phyloP scores from a whole-genome alignment of 2,329 filamentous ascomycete species.

The Clonostachys byssicola region DNA sequence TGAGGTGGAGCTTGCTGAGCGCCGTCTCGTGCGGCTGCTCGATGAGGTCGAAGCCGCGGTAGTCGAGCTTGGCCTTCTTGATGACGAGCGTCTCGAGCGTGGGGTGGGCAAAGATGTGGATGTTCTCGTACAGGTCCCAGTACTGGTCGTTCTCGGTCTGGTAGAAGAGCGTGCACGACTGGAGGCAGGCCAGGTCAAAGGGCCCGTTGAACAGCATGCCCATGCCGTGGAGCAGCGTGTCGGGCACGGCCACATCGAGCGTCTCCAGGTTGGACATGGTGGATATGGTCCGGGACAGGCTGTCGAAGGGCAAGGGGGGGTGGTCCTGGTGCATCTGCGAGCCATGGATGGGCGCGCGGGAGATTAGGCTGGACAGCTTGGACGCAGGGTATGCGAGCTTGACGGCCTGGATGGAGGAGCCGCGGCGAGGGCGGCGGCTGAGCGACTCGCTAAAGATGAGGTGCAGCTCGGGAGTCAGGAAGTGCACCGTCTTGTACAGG shows the following conservation, averaged over 20 bases:
- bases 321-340: conserved; percentile 15
- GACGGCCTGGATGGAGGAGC: conserved; percentile 39
- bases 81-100: conserved; percentile 40
- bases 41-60: conserved; percentile 40
- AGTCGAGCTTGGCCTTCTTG: conserved; percentile 36
- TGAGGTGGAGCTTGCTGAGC: conserved; percentile 34
- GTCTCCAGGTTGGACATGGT: conserved; percentile 45
- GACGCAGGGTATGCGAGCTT: conserved; percentile 38
- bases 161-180: conserved; percentile 41
- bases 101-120: conserved; percentile 45
- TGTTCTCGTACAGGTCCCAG: conserved; percentile 47
- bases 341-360: conserved; percentile 26
- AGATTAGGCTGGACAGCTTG: conserved; percentile 34
- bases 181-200: conserved; percentile 43
- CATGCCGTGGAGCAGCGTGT: conserved; percentile 36
- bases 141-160: conserved; percentile 36
- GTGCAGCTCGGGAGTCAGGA: conserved; percentile 40
- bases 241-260: conserved; percentile 39
- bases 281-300: conserved; percentile 38
- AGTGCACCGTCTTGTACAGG: conserved; percentile 40
- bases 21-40: conserved; percentile 42
- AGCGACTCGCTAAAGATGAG: conserved; percentile 43
- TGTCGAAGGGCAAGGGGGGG: conserved; percentile 27
- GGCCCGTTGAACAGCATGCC: conserved; percentile 44
- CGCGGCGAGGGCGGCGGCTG: conserved; percentile 36